Base-by-base conservation (phyloP, 192 early-diverging fungal genomes). In the Geosiphon pyriformis region DNA sequence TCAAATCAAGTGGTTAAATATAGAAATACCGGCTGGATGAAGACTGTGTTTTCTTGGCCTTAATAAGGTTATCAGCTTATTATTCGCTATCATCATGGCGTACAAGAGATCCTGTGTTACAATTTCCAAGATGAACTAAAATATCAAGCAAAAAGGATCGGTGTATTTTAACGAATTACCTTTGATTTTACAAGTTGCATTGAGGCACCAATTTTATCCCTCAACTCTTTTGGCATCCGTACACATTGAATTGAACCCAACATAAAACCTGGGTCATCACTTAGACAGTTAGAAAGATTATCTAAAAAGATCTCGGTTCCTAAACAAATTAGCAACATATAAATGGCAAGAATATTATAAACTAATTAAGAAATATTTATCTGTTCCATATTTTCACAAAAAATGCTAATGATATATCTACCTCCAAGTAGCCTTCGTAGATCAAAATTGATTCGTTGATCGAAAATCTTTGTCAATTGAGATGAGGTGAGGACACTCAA, bases 401-500 rank as follows among this genome's bases (percentile, higher is more conserved):
- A n/a, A n/a, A 20, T n/a, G 31, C 7, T 42, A 53, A 7, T 3
- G n/a, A 31, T 30, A 31, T 27, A 15, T 30, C 30, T 49, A 73
- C 88, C 92, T 60, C 85, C 85, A 25, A 98, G 78, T 27, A 96
- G 74, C 65, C 85, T 80, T 18, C 95, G 74, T 42, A 98, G 72
- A 78, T 98, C 95, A 80, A 90, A 95, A 74, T 92, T 96, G 49
- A 77, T 79, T 1, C 90, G 80, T 65, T 91, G 85, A 49, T 93
- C 88, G 59, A 96, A 96, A 64, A 96, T 94, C 51, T 76, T 79
- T 10, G 83, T 88, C 67, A 98, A 76, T 73, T 96, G 93, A 18
- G 82, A 72, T 2, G 74, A 72, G 0, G 94, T 94, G 27, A 96
- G 78, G 4, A 90, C 86, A 68, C 90, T 92, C 33, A 95, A 72